These are phyloP conservation scores for Debaryomyces hansenii DNA, from an alignment of 805 yeast species.

Conservation along the genomic window DNA sequence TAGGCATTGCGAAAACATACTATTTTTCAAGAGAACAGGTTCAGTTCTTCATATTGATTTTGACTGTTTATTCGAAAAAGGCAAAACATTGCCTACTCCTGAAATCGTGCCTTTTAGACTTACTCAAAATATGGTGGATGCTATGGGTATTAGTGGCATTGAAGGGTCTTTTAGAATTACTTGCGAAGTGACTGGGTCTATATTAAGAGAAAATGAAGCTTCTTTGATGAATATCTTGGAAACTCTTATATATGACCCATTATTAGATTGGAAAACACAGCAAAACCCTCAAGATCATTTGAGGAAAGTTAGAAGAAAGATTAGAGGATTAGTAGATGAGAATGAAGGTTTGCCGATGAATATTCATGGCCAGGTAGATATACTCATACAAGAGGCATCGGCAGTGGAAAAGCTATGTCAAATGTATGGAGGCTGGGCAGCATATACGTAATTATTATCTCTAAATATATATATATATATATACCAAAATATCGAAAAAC, in stretches of 20 bases:
- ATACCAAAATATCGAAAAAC: too few species aligned
- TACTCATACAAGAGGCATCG: conserved; percentile 79
- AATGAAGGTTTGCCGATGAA: conserved; percentile 85
- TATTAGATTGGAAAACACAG: conserved; percentile 67
- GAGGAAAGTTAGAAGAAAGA: conserved; percentile 70
- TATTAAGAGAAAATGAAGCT: conserved; percentile 77
- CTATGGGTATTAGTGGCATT: conserved; percentile 82
- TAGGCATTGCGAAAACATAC: conserved; percentile 89
- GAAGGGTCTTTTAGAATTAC: conserved; percentile 88
- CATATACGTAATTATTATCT: conserved; percentile 23
- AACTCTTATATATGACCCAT: conserved; percentile 89
- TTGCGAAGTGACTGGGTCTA: conserved; percentile 76
- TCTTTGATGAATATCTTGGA: conserved; percentile 87
- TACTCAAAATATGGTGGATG: conserved; percentile 89
- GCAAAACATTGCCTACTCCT: conserved; percentile 70
- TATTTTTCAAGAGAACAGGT: conserved; percentile 73
- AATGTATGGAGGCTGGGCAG: conserved; percentile 94
- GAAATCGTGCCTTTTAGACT: conserved; percentile 93
- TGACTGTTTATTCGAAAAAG: conserved; percentile 93
- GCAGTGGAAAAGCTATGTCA: conserved; percentile 67
- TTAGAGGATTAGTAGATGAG: conserved; percentile 76
- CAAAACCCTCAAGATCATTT: conserved; percentile 66
- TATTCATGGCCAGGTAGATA: conserved; percentile 90
- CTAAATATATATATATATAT: neutral
- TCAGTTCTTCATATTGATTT: conserved; percentile 91